Evolutionary conservation across 495 filamentous ascomycete genomes (phyloP), one percentile per base, ranked within the genome.

Genomic region (Annulohypoxylon bovei): DNA sequence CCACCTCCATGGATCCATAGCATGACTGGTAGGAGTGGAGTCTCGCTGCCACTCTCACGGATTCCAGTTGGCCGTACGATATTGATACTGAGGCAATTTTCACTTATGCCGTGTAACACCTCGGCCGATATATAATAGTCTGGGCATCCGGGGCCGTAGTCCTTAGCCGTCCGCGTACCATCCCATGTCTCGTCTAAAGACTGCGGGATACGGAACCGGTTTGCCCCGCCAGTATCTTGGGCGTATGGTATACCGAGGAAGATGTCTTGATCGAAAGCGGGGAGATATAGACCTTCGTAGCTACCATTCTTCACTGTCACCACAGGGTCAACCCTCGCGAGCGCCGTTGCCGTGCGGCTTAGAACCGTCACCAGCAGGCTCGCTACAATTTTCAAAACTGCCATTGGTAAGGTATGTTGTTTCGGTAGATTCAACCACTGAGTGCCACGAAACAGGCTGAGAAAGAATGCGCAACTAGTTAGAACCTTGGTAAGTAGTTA

Each of bases 1-100:
- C 83, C 87, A 22, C 90, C 89, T 30, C 89, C 90, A 71, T 85
- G 89, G 39, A 93, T 91, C 87, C 88, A 92, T 6, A 90, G 81
- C 44, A 89, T 77, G 18, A 92, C 86, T 0, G 90, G 90, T 1
- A 92, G 65, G 8, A 35, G 55, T 11, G 55, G 30, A 22, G 22
- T 39, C 30, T 16, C 11, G 22, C 25, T 55, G 20, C 33, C 50
- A 23, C 32, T 62, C 0, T 30, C 25, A 44, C 9, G 23, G 18
- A 68, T 23, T 0, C 83, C 84, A 1, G 82, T 54, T 1, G 90
- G 90, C 14, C 90, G 85, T 9, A 86, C 77, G n/a, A 93, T 83
- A 67, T 90, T 89, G 42, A 92, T 75, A 32, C 81, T 88, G 33
- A 93, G 79, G 66, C 90, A 93, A 75, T 93, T 85, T 71, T 92